phyloP scores from a whole-genome alignment of 208 protist species.

The Entamoeba moshkovskii region DNA sequence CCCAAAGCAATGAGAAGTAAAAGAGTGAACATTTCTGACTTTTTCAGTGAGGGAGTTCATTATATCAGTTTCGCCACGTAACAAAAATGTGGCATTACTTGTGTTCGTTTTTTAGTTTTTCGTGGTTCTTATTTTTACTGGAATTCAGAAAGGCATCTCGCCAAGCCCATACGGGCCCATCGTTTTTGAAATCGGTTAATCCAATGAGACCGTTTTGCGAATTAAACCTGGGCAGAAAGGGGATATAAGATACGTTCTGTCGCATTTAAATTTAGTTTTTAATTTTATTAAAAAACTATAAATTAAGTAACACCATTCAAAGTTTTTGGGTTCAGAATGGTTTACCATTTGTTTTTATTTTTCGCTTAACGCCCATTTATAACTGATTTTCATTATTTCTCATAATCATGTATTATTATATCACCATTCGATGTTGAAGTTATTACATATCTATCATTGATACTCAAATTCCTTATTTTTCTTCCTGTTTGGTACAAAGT shows the following conservation, averaged over 20 bases:
- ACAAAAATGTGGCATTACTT: too few species aligned
- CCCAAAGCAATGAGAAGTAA: neutral
- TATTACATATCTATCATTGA: neutral
- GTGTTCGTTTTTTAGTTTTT: too few species aligned
- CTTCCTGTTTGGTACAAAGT: neutral
- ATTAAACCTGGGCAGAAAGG: too few species aligned
- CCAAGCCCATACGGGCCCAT: too few species aligned
- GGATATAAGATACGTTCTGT: too few species aligned
- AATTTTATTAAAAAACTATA: neutral
- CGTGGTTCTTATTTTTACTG: too few species aligned
- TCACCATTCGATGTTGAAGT: neutral
- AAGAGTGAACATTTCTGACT: neutral
- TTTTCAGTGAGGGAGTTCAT: neutral
- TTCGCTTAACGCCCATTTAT: neutral
- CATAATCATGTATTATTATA: neutral
- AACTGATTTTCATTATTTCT: neutral
- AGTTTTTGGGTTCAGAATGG: neutral
- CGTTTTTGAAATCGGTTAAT: too few species aligned
- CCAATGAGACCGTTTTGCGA: too few species aligned
- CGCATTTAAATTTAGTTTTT: neutral
- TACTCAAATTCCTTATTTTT: neutral
- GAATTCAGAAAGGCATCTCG: too few species aligned
- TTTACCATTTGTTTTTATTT: neutral
- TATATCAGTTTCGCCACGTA: neutral
- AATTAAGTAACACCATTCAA: neutral